Evolutionary conservation across 176 grass and related monocot species (phyloP).

Genomic region (Cocos nucifera): DNA sequence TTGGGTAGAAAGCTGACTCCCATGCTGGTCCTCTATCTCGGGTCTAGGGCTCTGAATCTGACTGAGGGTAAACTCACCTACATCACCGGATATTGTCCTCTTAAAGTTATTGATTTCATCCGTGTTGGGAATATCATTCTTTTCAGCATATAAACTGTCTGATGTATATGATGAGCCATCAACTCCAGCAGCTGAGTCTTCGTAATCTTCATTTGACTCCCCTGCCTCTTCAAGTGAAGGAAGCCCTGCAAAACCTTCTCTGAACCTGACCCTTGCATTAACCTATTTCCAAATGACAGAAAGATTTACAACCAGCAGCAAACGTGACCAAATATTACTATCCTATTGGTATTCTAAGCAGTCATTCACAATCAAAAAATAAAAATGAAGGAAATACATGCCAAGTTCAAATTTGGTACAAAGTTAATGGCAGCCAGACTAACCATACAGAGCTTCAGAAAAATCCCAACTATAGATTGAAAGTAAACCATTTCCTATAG

Average conservation of each 20-base stretch:
- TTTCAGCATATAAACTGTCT: conserved; percentile 75
- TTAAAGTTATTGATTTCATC: conserved; percentile 54
- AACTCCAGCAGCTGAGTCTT: conserved; percentile 28
- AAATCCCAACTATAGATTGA: too few relatives aligned
- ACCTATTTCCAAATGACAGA: conserved; percentile 47
- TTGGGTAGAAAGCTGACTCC: conserved; percentile 56
- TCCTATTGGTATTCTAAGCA: too few relatives aligned
- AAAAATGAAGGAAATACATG: too few relatives aligned
- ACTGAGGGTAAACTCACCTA: conserved; percentile 29
- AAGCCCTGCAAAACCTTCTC: conserved; percentile 44
- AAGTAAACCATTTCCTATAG: too few relatives aligned
- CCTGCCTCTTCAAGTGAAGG: conserved; percentile 46
- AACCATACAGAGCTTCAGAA: too few relatives aligned
- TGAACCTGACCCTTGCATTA: conserved; percentile 58
- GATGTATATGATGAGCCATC: conserved; percentile 66
- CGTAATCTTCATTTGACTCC: conserved; percentile 78
- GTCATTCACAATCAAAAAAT: too few relatives aligned
- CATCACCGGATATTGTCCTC: conserved; percentile 34
- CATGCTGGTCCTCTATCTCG: conserved; percentile 28
- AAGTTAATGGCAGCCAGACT: too few relatives aligned
- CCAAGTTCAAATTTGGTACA: too few relatives aligned
- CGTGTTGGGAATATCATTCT: conserved; percentile 50
- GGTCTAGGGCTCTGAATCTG: conserved; percentile 32
- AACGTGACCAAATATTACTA: too few relatives aligned
- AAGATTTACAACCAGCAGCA: neutral